These are phyloP conservation scores for Sphaerulina vaccinii DNA, from an alignment of 2,329 filamentous ascomycete species.

Conservation along the genomic window DNA sequence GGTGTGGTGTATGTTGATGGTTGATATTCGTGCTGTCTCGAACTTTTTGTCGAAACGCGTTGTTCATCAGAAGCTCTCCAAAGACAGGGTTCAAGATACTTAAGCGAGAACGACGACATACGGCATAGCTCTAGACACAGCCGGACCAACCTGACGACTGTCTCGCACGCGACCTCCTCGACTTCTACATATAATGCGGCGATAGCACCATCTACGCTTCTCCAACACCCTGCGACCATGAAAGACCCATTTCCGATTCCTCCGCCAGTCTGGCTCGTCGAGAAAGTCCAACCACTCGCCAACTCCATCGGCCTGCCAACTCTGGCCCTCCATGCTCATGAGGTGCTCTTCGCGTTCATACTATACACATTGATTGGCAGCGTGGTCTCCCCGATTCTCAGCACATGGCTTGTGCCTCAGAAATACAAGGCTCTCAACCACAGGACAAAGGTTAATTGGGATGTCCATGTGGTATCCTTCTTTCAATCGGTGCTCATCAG, in stretches of 20 bases:
- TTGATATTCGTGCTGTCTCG: neutral
- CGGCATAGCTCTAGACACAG: neutral
- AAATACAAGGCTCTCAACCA: conserved; percentile 63
- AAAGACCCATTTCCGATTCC: conserved; percentile 67
- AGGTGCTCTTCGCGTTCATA: conserved; percentile 64
- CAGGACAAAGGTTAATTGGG: conserved; percentile 73
- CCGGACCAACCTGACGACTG: neutral
- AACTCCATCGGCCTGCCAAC: conserved; percentile 62
- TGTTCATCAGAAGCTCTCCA: too few species aligned
- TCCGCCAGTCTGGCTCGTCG: conserved; percentile 57
- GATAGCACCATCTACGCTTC: conserved; percentile 8
- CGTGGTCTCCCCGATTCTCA: conserved; percentile 66
- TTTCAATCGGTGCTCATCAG: conserved; percentile 74
- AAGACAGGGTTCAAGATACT: neutral
- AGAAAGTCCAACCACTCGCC: conserved; percentile 62
- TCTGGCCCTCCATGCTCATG: conserved; percentile 74
- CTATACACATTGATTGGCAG: conserved; percentile 69
- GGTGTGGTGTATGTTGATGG: neutral
- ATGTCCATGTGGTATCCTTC: conserved; percentile 82
- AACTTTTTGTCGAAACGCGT: conserved; percentile 12
- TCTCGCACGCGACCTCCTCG: conserved; percentile 5
- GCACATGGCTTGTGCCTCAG: conserved; percentile 59
- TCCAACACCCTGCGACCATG: conserved; percentile 51
- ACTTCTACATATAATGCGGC: conserved; percentile 13
- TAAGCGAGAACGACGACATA: neutral